Evolutionary conservation across 2,329 filamentous ascomycete genomes (phyloP).

Genomic region (Aspergillus tanneri): DNA sequence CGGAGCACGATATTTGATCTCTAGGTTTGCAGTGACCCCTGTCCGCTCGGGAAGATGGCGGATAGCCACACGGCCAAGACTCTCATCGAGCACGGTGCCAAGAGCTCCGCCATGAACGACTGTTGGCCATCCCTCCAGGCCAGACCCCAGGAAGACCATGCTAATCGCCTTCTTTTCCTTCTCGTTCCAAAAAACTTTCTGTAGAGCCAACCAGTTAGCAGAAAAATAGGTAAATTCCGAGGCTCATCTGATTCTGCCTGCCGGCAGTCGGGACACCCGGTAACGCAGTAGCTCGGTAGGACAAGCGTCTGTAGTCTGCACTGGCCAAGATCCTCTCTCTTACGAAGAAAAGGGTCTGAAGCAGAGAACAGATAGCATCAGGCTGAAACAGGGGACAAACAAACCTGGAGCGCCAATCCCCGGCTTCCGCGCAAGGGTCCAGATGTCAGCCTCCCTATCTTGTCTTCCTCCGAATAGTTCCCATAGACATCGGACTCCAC

Average conservation of each 20-base stretch:
- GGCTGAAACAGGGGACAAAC: slow-evolving; percentile 17
- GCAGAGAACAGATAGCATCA: background rate
- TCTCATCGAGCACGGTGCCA: slow-evolving; percentile 68
- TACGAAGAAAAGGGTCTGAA: background rate
- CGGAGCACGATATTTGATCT: slow-evolving; percentile 63
- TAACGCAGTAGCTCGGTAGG: slow-evolving; percentile 3
- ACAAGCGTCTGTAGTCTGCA: slow-evolving; percentile 1
- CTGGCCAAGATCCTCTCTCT: background rate
- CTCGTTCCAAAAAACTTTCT: slow-evolving; percentile 65
- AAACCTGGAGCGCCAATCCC: slow-evolving; percentile 43
- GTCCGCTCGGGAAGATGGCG: slow-evolving; percentile 49
- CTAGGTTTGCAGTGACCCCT: slow-evolving; percentile 58
- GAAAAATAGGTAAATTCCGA: slow-evolving; percentile 1
- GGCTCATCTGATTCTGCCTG: slow-evolving; percentile 18
- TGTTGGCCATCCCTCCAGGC: slow-evolving; percentile 66
- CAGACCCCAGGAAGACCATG: slow-evolving; percentile 68
- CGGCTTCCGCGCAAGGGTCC: slow-evolving; percentile 42
- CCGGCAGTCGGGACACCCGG: slow-evolving; percentile 14
- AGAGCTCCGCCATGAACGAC: slow-evolving; percentile 70
- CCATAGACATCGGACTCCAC: slow-evolving; percentile 41
- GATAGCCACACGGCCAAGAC: slow-evolving; percentile 63
- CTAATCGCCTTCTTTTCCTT: slow-evolving; percentile 58
- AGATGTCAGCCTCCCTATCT: slow-evolving; percentile 36
- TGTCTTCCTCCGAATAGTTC: slow-evolving; percentile 37
- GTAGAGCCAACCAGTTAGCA: slow-evolving; percentile 31